Evolutionary conservation across 2,329 filamentous ascomycete species (phyloP).

Genomic region (Pleoardoris graminearum): DNA sequence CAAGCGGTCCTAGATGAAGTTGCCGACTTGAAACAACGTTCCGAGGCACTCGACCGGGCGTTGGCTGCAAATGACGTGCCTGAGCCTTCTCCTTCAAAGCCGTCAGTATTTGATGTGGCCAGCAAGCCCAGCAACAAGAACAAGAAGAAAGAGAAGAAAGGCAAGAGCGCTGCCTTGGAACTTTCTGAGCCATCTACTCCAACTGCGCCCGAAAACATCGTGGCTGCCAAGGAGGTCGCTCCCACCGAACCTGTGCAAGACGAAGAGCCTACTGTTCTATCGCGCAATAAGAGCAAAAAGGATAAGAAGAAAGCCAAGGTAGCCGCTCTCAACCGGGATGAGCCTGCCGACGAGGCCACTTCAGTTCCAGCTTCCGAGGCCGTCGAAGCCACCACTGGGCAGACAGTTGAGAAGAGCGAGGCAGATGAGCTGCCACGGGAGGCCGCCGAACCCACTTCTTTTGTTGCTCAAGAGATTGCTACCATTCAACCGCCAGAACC

Average conservation of each 20-base stretch:
- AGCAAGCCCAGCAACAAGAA: constrained; percentile 34
- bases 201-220: constrained; percentile 20
- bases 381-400: background rate
- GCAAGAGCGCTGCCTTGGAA: constrained; percentile 21
- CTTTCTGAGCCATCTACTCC: constrained; percentile 28
- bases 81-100: constrained; percentile 14
- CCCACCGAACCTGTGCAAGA: constrained; percentile 14
- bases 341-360: constrained; percentile 9
- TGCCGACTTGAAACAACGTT: constrained; percentile 30
- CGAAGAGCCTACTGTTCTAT: constrained; percentile 9
- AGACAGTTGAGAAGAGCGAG: background rate
- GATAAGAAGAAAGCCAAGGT: constrained; percentile 28
- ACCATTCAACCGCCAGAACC: background rate
- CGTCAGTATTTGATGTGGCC: constrained; percentile 34
- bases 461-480: background rate
- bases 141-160: constrained; percentile 34
- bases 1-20: constrained; percentile 32
- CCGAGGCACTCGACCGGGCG: constrained; percentile 30
- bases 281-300: constrained; percentile 24
- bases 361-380: background rate
- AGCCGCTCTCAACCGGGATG: constrained; percentile 9
- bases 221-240: constrained; percentile 26
- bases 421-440: background rate
- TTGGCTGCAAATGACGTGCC: constrained; percentile 15
- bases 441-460: background rate